Percentiles rank a stretch among this genome's conserved stretches.
phyloP scores from a whole-genome alignment of 2,329 filamentous ascomycete species.

The Pseudogymnoascus pannorum region DNA sequence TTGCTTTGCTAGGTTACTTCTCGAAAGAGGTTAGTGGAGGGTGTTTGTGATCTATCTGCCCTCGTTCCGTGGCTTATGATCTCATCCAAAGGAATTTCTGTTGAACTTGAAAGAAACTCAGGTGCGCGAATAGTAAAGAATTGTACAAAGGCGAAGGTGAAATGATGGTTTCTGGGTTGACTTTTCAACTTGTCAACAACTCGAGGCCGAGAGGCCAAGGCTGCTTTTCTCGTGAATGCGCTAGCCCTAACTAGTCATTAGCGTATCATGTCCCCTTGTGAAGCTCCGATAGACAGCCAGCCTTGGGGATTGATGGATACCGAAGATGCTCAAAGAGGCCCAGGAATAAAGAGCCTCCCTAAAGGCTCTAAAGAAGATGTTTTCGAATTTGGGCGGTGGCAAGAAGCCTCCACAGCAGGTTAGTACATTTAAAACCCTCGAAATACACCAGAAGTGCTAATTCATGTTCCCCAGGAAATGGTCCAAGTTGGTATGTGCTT shows the following conservation, averaged over 20 bases:
- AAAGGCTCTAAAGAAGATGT: slow-evolving; percentile 38
- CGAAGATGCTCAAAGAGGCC: slow-evolving; percentile 2
- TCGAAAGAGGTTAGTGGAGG: neutral
- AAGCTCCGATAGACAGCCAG: slow-evolving; percentile 8
- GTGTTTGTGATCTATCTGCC: neutral
- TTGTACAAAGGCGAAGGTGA: neutral
- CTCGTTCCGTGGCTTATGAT: neutral
- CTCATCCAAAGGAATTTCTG: neutral
- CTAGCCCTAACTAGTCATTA: neutral
- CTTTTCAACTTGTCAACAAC: neutral
- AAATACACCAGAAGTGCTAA: slow-evolving; percentile 14
- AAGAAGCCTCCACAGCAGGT: slow-evolving; percentile 70
- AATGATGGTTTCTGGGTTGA: neutral
- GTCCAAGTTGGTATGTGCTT: slow-evolving; percentile 89
- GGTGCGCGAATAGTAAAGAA: neutral
- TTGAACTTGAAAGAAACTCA: neutral
- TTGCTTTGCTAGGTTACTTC: slow-evolving; percentile 23
- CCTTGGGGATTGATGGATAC: slow-evolving; percentile 7
- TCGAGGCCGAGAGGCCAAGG: neutral
- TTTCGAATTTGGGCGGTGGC: slow-evolving; percentile 55
- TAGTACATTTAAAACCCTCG: slow-evolving; percentile 28
- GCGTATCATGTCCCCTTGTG: neutral
- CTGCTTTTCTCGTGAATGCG: neutral
- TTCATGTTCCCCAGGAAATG: slow-evolving; percentile 70
- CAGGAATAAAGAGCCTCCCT: neutral